phyloP scores from a whole-genome alignment of 179 eudicot species.

The Silene coronaria region DNA sequence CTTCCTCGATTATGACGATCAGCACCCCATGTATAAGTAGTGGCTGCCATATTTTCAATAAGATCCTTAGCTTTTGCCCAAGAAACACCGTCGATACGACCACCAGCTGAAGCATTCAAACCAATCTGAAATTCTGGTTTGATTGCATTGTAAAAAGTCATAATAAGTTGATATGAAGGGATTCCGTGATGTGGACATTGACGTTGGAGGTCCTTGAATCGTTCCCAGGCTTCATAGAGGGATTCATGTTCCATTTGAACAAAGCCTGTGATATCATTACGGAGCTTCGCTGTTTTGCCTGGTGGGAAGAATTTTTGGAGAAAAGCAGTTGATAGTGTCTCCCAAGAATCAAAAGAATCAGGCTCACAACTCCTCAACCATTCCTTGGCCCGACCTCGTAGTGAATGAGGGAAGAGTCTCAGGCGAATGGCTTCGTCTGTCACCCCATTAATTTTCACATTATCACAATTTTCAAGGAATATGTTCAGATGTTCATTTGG shows the following conservation, averaged over 20 bases:
- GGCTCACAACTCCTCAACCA: background rate
- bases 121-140: background rate
- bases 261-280: background rate
- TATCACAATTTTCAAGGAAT: background rate
- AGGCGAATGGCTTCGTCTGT: background rate
- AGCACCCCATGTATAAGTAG: background rate
- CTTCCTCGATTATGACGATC: background rate
- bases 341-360: background rate
- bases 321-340: background rate
- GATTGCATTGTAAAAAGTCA: background rate
- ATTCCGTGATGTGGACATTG: background rate
- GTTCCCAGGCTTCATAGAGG: background rate
- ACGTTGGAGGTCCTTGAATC: background rate
- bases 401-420: background rate
- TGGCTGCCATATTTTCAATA: background rate
- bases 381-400: background rate
- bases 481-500: background rate
- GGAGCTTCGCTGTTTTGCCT: background rate
- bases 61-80: background rate
- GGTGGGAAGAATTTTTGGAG: background rate
- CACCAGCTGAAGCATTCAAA: background rate
- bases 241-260: background rate
- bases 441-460: background rate
- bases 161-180: background rate
- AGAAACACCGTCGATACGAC: background rate